phyloP scores from a whole-genome alignment of 208 protist genomes.

The Trichomonas tenax region DNA sequence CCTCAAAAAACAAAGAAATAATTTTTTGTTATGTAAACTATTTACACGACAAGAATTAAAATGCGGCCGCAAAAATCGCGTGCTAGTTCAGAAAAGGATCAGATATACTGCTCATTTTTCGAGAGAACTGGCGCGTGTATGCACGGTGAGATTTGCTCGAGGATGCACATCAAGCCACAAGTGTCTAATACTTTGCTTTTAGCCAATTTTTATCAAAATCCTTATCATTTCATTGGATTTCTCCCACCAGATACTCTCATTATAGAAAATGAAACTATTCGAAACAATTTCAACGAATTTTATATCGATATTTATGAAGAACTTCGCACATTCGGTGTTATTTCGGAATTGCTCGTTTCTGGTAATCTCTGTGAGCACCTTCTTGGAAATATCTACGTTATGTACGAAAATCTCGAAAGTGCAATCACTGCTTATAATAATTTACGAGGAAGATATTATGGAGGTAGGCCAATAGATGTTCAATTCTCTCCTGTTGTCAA shows the following conservation, averaged over 20 bases:
- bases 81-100: neutral
- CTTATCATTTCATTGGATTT: neutral
- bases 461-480: neutral
- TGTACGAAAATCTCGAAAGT: neutral
- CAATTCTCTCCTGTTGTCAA: neutral
- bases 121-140: neutral
- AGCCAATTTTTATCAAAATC: neutral
- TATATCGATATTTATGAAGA: constrained; percentile 16
- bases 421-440: neutral
- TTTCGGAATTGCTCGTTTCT: neutral
- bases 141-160: neutral
- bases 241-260: neutral
- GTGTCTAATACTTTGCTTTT: neutral
- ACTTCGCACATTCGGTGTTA: neutral
- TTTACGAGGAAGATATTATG: neutral
- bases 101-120: neutral
- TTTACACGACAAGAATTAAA: no score
- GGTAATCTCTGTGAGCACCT: neutral
- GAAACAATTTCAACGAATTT: constrained; percentile 3
- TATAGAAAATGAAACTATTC: neutral
- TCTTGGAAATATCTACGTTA: neutral
- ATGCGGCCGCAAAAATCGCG: neutral
- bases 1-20: no score
- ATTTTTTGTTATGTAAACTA: no score
- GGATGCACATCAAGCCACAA: neutral